These are phyloP conservation scores for Trichosporon asahii DNA, from an alignment of 1,284 basidiomycete species.

Conservation along the genomic window DNA sequence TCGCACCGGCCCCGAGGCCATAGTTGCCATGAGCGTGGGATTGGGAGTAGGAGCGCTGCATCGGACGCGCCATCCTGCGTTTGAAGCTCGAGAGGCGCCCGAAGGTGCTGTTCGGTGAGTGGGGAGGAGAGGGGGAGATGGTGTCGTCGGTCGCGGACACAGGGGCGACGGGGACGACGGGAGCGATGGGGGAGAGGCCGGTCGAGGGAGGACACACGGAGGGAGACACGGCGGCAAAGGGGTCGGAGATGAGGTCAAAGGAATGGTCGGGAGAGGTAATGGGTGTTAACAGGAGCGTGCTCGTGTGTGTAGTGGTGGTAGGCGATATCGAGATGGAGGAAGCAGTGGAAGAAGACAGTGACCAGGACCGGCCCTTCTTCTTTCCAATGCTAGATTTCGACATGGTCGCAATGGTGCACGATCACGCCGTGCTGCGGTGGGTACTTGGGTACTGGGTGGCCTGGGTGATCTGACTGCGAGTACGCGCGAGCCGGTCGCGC, in stretches of 20 bases:
- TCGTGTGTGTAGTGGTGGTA: neutral
- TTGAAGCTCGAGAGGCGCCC: neutral
- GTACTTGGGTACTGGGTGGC: neutral
- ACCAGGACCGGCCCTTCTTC: constrained; percentile 1
- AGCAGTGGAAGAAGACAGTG: neutral
- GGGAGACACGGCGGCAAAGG: neutral
- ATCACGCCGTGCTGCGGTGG: neutral
- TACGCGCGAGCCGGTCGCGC: neutral
- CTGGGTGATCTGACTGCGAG: neutral
- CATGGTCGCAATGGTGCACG: neutral
- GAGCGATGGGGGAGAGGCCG: neutral
- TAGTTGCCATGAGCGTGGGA: constrained; percentile 11
- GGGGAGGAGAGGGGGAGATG: neutral
- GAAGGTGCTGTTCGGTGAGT: neutral
- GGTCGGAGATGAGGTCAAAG: neutral
- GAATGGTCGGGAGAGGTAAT: neutral
- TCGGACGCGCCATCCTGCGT: neutral
- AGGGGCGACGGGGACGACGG: neutral
- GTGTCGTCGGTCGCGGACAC: neutral
- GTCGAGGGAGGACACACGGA: neutral
- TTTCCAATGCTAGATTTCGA: neutral
- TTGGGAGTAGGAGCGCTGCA: constrained; percentile 22
- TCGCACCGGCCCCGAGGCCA: constrained; percentile 26
- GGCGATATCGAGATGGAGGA: neutral
- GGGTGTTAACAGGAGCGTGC: neutral